Conservation (phyloP, 441 rosid genomes). For the Iberis amara region DNA sequence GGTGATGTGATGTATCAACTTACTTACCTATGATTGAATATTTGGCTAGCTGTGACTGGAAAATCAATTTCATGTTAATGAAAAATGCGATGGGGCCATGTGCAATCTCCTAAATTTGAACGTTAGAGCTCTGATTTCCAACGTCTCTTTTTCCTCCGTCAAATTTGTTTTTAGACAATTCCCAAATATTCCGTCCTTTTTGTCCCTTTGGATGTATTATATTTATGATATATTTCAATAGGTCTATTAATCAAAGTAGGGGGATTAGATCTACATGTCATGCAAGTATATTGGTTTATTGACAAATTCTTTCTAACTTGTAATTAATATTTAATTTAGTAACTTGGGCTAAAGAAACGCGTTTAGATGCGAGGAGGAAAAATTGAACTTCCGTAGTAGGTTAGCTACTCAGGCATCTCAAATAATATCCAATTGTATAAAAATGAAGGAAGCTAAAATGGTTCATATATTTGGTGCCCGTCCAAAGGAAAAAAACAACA, state of each 20-base stretch:
- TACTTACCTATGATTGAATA: no score
- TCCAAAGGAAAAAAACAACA: conserved; percentile 2
- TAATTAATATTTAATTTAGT: background rate
- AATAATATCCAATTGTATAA: background rate
- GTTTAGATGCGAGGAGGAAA: background rate
- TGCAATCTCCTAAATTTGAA: conserved; percentile 22
- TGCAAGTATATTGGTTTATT: background rate
- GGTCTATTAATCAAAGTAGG: background rate
- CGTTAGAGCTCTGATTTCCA: conserved; percentile 22
- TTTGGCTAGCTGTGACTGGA: background rate
- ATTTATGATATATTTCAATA: background rate
- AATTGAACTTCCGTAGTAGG: background rate
- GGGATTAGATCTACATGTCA: background rate
- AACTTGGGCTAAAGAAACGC: conserved; percentile 8
- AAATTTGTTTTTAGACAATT: conserved; percentile 9
- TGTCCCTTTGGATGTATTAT: background rate
- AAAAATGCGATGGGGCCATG: conserved; percentile 23
- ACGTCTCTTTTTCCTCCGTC: conserved; percentile 2
- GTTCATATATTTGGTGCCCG: conserved; percentile 22
- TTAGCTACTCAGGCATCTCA: conserved; percentile 19
- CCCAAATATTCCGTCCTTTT: conserved; percentile 20
- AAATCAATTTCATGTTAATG: background rate
- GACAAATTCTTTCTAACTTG: background rate
- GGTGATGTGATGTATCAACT: no score
- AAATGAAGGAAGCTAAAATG: conserved; percentile 14